Conservation (phyloP, 495 filamentous ascomycete species). For the Trypethelium eluteriae region DNA sequence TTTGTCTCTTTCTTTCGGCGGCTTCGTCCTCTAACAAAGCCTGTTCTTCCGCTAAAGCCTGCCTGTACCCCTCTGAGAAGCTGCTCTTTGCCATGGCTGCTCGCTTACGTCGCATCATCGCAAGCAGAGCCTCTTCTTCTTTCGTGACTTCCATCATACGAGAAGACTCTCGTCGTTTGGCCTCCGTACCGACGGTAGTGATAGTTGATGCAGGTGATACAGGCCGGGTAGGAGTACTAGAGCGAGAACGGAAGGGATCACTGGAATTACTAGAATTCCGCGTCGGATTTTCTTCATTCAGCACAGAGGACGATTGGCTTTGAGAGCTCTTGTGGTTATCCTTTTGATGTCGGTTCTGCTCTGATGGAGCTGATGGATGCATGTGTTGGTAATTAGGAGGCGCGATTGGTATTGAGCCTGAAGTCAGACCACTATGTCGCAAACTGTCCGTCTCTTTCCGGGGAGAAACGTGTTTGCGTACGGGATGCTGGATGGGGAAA, state of each 20-base stretch:
- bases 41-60: conserved; percentile 24
- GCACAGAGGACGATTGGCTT: conserved; percentile 15
- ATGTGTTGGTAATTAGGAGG: not conserved
- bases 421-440: conserved; percentile 1
- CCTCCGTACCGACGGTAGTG: conserved; percentile 15
- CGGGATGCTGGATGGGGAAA: not conserved
- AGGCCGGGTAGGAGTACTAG: conserved; percentile 1
- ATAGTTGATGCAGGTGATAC: not conserved
- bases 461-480: not conserved
- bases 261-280: not conserved
- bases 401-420: conserved; percentile 1
- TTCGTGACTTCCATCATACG: conserved; percentile 78
- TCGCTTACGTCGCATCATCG: conserved; percentile 70
- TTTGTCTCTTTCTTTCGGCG: conserved; percentile 15
- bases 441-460: not conserved
- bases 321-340: not conserved
- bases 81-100: conserved; percentile 68
- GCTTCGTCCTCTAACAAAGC: not conserved
- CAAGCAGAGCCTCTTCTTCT: conserved; percentile 76
- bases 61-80: conserved; percentile 48
- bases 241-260: conserved; percentile 1
- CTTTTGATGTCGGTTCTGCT: not conserved
- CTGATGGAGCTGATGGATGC: not conserved
- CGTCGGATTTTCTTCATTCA: conserved; percentile 11
- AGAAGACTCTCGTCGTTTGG: conserved; percentile 20